Conservation (phyloP, 1,284 basidiomycete species). For the Puccinia coronata region DNA sequence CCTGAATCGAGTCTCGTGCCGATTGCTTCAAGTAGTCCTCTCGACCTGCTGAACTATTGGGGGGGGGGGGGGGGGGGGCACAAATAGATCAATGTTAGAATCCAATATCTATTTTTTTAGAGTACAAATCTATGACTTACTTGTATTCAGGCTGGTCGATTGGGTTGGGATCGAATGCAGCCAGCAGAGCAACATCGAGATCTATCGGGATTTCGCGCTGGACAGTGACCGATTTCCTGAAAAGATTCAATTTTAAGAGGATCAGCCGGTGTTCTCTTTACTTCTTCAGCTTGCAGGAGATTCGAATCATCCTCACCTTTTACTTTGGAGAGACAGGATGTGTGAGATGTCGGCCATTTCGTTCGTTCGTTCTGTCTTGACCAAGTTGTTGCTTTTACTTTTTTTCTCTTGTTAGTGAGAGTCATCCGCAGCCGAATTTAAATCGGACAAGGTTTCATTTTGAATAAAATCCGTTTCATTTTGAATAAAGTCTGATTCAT, state of each 20-base stretch:
- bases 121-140: constrained; percentile 65
- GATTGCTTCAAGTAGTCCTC: constrained; percentile 78
- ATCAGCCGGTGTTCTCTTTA: too few relatives aligned
- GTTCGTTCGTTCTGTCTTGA: not conserved
- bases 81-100: too few relatives aligned
- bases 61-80: too few relatives aligned
- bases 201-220: constrained; percentile 79
- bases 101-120: too few relatives aligned
- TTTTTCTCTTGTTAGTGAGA: not conserved
- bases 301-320: not conserved
- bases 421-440: too few relatives aligned
- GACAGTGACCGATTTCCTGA: constrained; percentile 70
- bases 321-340: constrained; percentile 16
- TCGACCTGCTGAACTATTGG: constrained; percentile 67
- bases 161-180: constrained; percentile 82
- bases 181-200: constrained; percentile 78
- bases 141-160: constrained; percentile 76
- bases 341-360: constrained; percentile 46
- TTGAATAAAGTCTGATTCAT: not conserved
- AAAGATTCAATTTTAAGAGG: too few relatives aligned
- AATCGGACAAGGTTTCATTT: not conserved
- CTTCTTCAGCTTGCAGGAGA: too few relatives aligned
- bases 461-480: not conserved
- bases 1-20: constrained; percentile 82
- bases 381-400: not conserved